These are phyloP conservation scores for Colletotrichum lentis DNA, from an alignment of 2,329 filamentous ascomycete genomes.

Conservation along the genomic window DNA sequence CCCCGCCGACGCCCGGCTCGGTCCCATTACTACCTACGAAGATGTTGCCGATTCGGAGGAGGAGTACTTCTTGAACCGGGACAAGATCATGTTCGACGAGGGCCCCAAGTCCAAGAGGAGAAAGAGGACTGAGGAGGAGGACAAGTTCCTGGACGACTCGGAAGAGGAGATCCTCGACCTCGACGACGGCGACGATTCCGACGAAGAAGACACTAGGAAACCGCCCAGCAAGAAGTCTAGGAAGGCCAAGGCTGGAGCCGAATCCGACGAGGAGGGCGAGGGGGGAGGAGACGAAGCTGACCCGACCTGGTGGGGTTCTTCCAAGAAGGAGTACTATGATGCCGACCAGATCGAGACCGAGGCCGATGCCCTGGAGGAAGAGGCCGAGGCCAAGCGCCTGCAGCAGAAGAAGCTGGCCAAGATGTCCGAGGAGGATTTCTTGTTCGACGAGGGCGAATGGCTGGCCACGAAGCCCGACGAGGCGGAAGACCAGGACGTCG, in stretches of 20 bases:
- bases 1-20: conserved; percentile 68
- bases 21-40: conserved; percentile 70
- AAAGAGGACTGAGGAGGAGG: conserved; percentile 74
- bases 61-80: conserved; percentile 86
- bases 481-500: conserved; percentile 64
- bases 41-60: conserved; percentile 95
- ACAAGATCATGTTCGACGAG: conserved; percentile 87
- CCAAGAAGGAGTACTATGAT: conserved; percentile 91
- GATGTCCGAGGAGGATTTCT: conserved; percentile 92
- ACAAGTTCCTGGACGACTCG: conserved; percentile 65
- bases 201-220: conserved; percentile 49
- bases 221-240: conserved; percentile 44
- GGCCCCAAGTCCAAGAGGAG: conserved; percentile 79
- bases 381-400: conserved; percentile 84
- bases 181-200: conserved; percentile 56
- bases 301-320: conserved; percentile 83
- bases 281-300: conserved; percentile 65
- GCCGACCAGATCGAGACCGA: conserved; percentile 76
- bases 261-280: conserved; percentile 52
- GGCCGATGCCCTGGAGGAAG: conserved; percentile 83
- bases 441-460: conserved; percentile 92
- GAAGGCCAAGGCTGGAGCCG: conserved; percentile 43
- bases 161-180: conserved; percentile 67
- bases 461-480: conserved; percentile 63
- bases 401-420: conserved; percentile 90